Base-by-base conservation (phyloP, 345 rosid species). In the Salix exigua region DNA sequence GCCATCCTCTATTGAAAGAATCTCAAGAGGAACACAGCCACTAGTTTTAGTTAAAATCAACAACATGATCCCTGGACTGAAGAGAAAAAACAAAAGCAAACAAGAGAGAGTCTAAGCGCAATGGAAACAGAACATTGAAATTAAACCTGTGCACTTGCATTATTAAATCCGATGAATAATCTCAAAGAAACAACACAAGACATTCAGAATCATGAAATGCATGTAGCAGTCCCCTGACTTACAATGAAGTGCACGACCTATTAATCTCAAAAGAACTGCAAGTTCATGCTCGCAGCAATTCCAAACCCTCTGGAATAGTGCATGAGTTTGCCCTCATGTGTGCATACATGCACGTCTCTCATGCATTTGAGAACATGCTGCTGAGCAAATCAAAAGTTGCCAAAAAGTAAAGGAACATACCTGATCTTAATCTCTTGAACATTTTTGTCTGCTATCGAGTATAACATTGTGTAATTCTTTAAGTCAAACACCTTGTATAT, bases 401-500 rank as follows among this genome's bases (percentile, higher is more conserved):
- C 38, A 67, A 50, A 35, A 30, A 18, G 25, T 17, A 67, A 38
- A 19, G 70, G 46, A 38, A 38, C 26, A 21, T 75, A 88, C 90
- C 88, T 88, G 77, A 88, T 86, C 84, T 88, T 88, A 72, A 88
- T 86, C 79, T 88, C 91, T 70, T 88, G 83, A 35, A 86, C 88
- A 78, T 86, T 74, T 76, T 81, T 84, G 71, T 88, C 85, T 0
- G 91, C 83, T 77, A 88, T 86, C 72, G 88, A 88, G 82, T 88
- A 88, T 50, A 88, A 42, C 91, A 88, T 81, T 1, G 91, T 79
- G 74, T 88, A 88, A 64, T 88, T 86, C 73, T 88, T 86, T 23
- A 88, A 85, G 75, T 88, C 91, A 75, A 88, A 88, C 68, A 88
- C 91, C 86, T 86, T 88, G 84, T 88, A 88, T 84, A 86, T 81